These are phyloP conservation scores for Decorospora gaudefroyi DNA, from an alignment of 2,329 filamentous ascomycete species.

Conservation along the genomic window DNA sequence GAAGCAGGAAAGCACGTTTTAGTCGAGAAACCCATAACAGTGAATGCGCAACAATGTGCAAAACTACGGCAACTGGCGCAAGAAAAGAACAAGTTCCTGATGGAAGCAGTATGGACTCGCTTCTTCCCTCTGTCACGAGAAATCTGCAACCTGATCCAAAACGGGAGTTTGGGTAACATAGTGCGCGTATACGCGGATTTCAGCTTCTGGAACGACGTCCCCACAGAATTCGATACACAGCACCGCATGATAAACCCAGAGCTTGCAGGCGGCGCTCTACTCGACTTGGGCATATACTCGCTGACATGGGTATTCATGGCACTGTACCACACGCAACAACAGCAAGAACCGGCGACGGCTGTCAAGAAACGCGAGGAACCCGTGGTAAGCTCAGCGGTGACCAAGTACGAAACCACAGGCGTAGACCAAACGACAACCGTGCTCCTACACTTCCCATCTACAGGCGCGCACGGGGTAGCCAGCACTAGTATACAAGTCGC, in stretches of 20 bases:
- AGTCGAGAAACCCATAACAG: constrained; percentile 87
- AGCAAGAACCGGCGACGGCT: constrained; percentile 67
- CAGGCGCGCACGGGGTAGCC: constrained; percentile 68
- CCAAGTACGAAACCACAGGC: constrained; percentile 72
- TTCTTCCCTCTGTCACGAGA: constrained; percentile 82
- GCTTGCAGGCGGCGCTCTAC: constrained; percentile 77
- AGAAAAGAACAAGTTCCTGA: constrained; percentile 60
- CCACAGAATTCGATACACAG: constrained; percentile 57
- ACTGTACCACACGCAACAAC: constrained; percentile 67
- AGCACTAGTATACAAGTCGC: constrained; percentile 47
- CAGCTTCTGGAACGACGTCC: constrained; percentile 58
- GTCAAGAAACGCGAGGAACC: constrained; percentile 69
- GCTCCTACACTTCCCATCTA: constrained; percentile 70
- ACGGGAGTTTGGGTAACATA: constrained; percentile 58
- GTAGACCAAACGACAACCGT: constrained; percentile 77
- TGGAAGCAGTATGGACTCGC: constrained; percentile 78
- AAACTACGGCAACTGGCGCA: constrained; percentile 72
- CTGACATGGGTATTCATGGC: constrained; percentile 88
- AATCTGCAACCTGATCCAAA: constrained; percentile 65
- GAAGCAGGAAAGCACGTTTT: constrained; percentile 83
- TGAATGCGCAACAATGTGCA: constrained; percentile 76
- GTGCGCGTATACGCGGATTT: constrained; percentile 61
- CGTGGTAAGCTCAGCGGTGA: constrained; percentile 64
- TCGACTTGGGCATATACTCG: constrained; percentile 85
- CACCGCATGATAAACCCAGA: constrained; percentile 82